Evolutionary conservation across 768 basidiomycete species (phyloP).

Genomic region (Auricularia cornea): DNA sequence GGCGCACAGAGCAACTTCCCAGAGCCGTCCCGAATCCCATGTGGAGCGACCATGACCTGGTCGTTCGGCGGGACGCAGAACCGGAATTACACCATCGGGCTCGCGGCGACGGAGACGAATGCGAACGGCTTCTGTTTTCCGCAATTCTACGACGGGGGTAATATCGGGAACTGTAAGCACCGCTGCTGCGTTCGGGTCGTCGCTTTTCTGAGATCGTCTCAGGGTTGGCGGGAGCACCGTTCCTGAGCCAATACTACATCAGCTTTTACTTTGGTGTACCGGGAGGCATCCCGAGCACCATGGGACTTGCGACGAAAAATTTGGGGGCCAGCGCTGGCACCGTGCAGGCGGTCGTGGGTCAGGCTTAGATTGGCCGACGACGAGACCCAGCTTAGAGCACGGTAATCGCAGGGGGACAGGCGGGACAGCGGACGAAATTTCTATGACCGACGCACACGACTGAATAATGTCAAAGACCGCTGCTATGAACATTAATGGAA

Average conservation of each 20-base stretch:
- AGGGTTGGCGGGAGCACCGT: slow-evolving; percentile 5
- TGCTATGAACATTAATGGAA: too few species aligned
- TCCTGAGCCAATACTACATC: slow-evolving; percentile 7
- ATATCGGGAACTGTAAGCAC: slow-evolving; percentile 3
- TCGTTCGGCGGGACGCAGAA: slow-evolving; percentile 4
- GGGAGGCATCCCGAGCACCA: not conserved
- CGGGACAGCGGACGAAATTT: too few species aligned
- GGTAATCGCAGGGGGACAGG: too few species aligned
- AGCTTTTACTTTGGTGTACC: slow-evolving; percentile 1
- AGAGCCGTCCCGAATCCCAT: slow-evolving; percentile 4
- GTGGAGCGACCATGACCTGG: slow-evolving; percentile 6
- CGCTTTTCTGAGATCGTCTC: not conserved
- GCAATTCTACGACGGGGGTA: not conserved
- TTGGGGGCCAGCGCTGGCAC: slow-evolving; percentile 2
- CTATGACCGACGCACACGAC: too few species aligned
- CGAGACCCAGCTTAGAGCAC: too few species aligned
- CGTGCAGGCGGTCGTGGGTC: too few species aligned
- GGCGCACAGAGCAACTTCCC: slow-evolving; percentile 4
- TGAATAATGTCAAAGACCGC: too few species aligned
- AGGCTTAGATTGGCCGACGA: too few species aligned
- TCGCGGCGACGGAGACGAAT: slow-evolving; percentile 1
- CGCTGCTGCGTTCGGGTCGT: too few species aligned
- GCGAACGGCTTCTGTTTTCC: slow-evolving; percentile 6
- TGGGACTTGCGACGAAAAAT: slow-evolving; percentile 4
- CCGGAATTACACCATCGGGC: slow-evolving; percentile 6